phyloP scores from a whole-genome alignment of 345 rosid species.

The Litchi chinensis region DNA sequence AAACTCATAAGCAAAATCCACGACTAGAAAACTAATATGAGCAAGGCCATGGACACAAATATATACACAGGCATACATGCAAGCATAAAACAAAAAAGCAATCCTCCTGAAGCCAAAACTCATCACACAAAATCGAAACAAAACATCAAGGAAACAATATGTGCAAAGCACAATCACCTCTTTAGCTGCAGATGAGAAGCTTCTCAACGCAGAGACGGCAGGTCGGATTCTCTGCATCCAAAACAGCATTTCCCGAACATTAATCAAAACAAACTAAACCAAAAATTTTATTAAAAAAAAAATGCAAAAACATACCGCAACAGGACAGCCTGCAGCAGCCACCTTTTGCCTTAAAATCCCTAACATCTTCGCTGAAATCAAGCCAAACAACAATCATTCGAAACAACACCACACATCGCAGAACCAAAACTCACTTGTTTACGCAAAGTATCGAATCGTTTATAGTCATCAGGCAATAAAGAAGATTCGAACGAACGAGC shows the following conservation, averaged over 20 bases:
- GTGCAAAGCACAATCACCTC: slow-evolving; percentile 42
- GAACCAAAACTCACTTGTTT: not conserved
- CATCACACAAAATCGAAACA: not conserved
- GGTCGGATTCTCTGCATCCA: slow-evolving; percentile 50
- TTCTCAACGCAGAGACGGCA: slow-evolving; percentile 47
- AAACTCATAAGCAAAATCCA: slow-evolving; percentile 2
- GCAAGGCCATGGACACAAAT: not conserved
- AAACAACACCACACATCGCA: not conserved
- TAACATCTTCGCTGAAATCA: slow-evolving; percentile 48
- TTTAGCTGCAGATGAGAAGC: slow-evolving; percentile 66
- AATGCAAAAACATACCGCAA: slow-evolving; percentile 15
- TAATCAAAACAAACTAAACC: not conserved
- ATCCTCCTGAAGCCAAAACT: not conserved
- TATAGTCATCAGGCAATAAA: not conserved
- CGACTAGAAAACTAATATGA: not conserved
- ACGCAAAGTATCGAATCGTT: not conserved
- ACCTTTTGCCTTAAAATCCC: slow-evolving; percentile 59
- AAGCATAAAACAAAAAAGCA: not conserved
- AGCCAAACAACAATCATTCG: not conserved
- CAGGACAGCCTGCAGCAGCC: slow-evolving; percentile 41
- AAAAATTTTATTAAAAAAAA: too few species aligned
- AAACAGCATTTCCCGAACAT: not conserved
- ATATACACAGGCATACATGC: not conserved
- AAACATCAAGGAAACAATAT: not conserved
- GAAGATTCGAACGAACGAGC: not conserved